Base-by-base conservation (phyloP, 116 monocot genomes). In the Cymodocea nodosa region DNA sequence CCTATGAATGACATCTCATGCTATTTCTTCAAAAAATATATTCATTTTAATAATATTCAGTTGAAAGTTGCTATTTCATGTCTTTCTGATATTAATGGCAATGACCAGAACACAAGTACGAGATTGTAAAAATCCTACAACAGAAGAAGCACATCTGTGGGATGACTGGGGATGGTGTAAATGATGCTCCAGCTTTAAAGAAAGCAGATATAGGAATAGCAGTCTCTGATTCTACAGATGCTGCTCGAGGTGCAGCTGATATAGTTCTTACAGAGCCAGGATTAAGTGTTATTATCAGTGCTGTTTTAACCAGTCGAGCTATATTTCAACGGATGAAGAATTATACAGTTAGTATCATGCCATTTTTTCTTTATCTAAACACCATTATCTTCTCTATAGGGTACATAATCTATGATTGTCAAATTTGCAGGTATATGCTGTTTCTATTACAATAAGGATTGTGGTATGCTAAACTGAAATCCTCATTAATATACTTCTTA, bases 321-420 rank as follows among this genome's bases (percentile, higher is more conserved):
- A 85, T 85, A 67, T 85, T 85, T 59, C 85, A 85, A 63, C 67
- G 85, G 66, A 85, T 85, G 85, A 85, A 85, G 63, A 85, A 85
- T 68, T 85, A 85, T 63, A 85, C 85, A 40, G 84, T 85, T 78
- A 54, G 13, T 35, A 49, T 48, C 50, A 22, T 23, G 50, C 15
- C 23, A n/a, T 60, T 44, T 15, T 60, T 59, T 13, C 6, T 8
- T n/a, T 60, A 6, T 40, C 15, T 35, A 20, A 30, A 52, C 30
- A 23, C 50, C 23, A 8, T 39, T 10, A 59, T 11, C 50, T 71
- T 48, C 7, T 59, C 4, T 35, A 30, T 52, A 25, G 16, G 15
- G 50, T 17, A 4, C 22, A 11, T 59, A 44, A 44, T 44, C 11
- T 8, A 44, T 44, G 6, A 44, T 44, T 44, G 11, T 44, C 9